Evolutionary conservation across 371 early-diverging fungal genomes (phyloP).

Genomic region (Lichtheimia ornata): DNA sequence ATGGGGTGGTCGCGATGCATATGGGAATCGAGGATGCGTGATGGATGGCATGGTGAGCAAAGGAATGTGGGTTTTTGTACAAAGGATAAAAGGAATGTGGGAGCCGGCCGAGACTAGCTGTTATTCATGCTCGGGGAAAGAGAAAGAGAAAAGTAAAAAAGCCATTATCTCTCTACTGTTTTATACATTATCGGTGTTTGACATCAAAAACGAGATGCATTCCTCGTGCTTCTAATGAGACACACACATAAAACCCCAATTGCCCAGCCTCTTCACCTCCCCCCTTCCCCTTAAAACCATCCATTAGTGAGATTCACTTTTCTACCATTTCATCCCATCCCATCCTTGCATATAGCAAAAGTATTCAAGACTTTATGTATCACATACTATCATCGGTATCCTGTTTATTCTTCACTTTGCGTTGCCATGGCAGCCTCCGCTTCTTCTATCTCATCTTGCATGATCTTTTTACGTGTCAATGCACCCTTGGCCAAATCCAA

Average conservation of each 20-base stretch:
- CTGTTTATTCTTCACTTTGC: neutral
- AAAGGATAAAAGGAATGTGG: constrained; percentile 6
- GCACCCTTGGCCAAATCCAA: constrained; percentile 73
- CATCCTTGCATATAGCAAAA: neutral
- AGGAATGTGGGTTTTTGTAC: constrained; percentile 12
- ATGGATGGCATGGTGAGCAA: constrained; percentile 15
- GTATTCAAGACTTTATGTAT: neutral
- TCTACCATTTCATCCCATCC: neutral
- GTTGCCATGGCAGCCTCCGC: constrained; percentile 70
- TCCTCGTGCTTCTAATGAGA: constrained; percentile 1
- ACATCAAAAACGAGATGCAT: too few relatives aligned
- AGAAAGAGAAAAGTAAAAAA: constrained; percentile 8
- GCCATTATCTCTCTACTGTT: neutral
- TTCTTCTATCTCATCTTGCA: constrained; percentile 81
- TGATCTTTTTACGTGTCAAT: constrained; percentile 70
- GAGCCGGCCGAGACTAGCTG: constrained; percentile 5
- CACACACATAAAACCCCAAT: neutral
- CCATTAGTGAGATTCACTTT: neutral
- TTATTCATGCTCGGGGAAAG: neutral
- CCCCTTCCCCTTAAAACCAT: neutral
- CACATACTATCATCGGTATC: neutral
- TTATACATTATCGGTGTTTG: too few relatives aligned
- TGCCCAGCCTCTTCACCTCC: neutral
- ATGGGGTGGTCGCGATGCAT: constrained; percentile 6
- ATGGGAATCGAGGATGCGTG: constrained; percentile 17